Evolutionary conservation across 495 filamentous ascomycete species (phyloP), one percentile per base, ranked within the genome.

Genomic region (Penicillium antarcticum): DNA sequence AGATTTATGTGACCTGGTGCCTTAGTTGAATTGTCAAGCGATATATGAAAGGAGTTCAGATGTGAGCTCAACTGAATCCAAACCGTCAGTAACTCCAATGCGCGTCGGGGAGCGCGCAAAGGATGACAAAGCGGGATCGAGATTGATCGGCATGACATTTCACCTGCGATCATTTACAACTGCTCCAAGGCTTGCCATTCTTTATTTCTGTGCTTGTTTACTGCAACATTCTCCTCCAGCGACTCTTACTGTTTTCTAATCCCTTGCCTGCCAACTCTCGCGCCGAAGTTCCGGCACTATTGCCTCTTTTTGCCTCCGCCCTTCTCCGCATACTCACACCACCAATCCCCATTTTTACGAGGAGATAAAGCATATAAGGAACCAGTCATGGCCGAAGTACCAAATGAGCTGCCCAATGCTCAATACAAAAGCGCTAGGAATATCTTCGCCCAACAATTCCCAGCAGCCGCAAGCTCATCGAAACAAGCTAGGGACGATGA

Each of bases 401-500:
- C 45, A 17, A 53, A 57, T 14, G 58, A 68, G 43, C 62, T 42
- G 35, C 13, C 54, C 21, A 31, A 42, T 26, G 32, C 32, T n/a
- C 51, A 57, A 36, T 43, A 18, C 19, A 52, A 35, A 17, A 26
- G 35, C 17, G 43, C 45, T 19, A 45, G 48, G 9, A n/a, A 44
- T 8, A 42, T 62, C 14, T 69, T 69, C 55, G 47, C 37, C 26
- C 63, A 67, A 29, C 55, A 61, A 37, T 16, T 12, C 6, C 23
- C 55, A 6, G 33, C 42, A 31, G 11, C 45, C 16, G 46, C 61
- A n/a, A 52, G 53, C 23, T 47, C 67, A 24, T 63, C 55, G 9
- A 51, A 57, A 23, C 54, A 60, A 29, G 32, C 60, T 8, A 55
- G 60, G 57, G 53, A 69, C 43, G 49, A 56, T 29, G 42, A 60